phyloP scores from a whole-genome alignment of 2,329 filamentous ascomycete genomes.

The Arthrinium puccinioides region DNA sequence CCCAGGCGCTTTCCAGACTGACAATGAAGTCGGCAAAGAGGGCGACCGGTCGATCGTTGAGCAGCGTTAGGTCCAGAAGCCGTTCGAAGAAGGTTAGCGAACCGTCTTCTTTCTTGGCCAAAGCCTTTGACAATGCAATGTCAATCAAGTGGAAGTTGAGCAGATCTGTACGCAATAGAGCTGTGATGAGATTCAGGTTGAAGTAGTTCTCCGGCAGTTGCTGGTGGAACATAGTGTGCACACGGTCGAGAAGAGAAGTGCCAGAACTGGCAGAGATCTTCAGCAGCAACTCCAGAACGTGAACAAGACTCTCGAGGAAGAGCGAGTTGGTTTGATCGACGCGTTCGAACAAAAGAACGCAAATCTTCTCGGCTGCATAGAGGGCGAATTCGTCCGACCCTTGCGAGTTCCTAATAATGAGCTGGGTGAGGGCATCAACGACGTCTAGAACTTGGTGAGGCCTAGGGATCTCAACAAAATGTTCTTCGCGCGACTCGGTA shows the following conservation, averaged over 20 bases:
- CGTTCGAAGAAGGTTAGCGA: constrained; percentile 76
- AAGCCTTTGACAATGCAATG: constrained; percentile 62
- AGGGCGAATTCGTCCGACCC: constrained; percentile 53
- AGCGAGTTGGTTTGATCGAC: constrained; percentile 43
- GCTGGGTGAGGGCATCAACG: constrained; percentile 53
- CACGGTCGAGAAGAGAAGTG: constrained; percentile 44
- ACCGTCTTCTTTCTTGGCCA: constrained; percentile 62
- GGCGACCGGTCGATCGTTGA: constrained; percentile 70
- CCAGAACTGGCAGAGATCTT: constrained; percentile 44
- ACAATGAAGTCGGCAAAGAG: constrained; percentile 80
- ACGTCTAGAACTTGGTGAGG: constrained; percentile 54
- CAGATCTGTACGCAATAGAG: constrained; percentile 52
- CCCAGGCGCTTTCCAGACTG: constrained; percentile 73
- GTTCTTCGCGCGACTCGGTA: constrained; percentile 47
- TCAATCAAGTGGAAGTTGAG: constrained; percentile 61
- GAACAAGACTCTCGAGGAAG: constrained; percentile 53
- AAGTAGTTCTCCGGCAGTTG: constrained; percentile 50
- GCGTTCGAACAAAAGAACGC: constrained; percentile 44
- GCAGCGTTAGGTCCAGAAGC: constrained; percentile 69
- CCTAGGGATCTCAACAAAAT: constrained; percentile 51
- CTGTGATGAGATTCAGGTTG: constrained; percentile 49
- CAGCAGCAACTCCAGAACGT: constrained; percentile 52
- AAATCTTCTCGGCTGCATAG: constrained; percentile 54
- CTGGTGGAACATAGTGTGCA: constrained; percentile 48
- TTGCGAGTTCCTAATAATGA: constrained; percentile 57